Conservation (phyloP, 495 filamentous ascomycete species). For the Neurospora pannonica region DNA sequence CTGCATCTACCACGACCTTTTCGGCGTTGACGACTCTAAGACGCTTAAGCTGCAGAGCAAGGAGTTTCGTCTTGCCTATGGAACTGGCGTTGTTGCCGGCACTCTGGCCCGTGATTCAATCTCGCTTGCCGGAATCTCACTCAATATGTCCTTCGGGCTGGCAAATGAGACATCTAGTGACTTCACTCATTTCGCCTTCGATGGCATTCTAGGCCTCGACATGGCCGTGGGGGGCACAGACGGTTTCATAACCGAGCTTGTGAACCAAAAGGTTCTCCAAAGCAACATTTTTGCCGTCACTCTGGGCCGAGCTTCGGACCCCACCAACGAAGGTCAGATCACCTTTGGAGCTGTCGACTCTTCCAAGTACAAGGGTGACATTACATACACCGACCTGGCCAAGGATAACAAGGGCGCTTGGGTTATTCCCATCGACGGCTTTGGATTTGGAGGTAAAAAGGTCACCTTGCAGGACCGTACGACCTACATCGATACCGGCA, state of each 20-base stretch:
- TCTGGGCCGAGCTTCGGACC: slow-evolving; percentile 54
- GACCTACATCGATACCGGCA: slow-evolving; percentile 75
- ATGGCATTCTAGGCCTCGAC: slow-evolving; percentile 79
- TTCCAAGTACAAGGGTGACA: slow-evolving; percentile 52
- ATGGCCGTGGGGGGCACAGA: slow-evolving; percentile 40
- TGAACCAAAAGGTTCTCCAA: slow-evolving; percentile 44
- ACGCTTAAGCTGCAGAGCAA: slow-evolving; percentile 39
- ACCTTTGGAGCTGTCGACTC: slow-evolving; percentile 65
- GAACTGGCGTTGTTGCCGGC: slow-evolving; percentile 60
- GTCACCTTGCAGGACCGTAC: slow-evolving; percentile 40
- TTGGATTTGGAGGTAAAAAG: slow-evolving; percentile 45
- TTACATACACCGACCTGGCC: slow-evolving; percentile 49
- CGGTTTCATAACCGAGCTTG: slow-evolving; percentile 54
- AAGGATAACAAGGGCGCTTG: slow-evolving; percentile 39
- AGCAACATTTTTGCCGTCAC: slow-evolving; percentile 60
- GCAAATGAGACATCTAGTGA: slow-evolving; percentile 56
- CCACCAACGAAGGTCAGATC: slow-evolving; percentile 60
- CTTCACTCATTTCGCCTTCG: slow-evolving; percentile 68
- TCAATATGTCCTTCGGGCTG: slow-evolving; percentile 58
- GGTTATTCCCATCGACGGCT: slow-evolving; percentile 59
- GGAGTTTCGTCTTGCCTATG: slow-evolving; percentile 56
- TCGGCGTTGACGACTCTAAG: slow-evolving; percentile 50
- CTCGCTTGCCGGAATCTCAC: slow-evolving; percentile 51
- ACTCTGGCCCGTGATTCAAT: slow-evolving; percentile 52
- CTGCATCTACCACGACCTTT: slow-evolving; percentile 58